Conservation (phyloP, 352 stramenopile genomes). For the Globisporangium nodosum region DNA sequence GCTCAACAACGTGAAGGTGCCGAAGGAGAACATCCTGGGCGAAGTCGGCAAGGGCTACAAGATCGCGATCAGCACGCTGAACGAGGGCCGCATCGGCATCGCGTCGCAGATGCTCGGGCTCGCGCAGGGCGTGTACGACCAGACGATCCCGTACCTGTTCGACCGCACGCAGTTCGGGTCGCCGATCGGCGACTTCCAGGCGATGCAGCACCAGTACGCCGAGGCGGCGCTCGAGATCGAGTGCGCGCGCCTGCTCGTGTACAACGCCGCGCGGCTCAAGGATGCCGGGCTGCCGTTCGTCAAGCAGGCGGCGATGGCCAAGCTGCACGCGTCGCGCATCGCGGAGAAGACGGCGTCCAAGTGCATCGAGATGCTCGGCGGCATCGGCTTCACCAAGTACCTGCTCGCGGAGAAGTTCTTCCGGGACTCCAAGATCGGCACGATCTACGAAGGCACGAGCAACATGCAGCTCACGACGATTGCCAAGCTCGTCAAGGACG, state of each 20-base stretch:
- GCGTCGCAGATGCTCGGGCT: slow-evolving; percentile 96
- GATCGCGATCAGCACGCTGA: slow-evolving; percentile 97
- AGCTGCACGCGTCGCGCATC: slow-evolving; percentile 93
- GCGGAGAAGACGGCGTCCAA: slow-evolving; percentile 94
- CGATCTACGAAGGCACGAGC: slow-evolving; percentile 97
- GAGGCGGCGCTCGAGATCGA: slow-evolving; percentile 95
- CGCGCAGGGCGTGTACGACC: slow-evolving; percentile 94
- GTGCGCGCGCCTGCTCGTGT: slow-evolving; percentile 88
- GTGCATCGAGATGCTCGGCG: slow-evolving; percentile 94
- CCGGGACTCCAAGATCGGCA: slow-evolving; percentile 96
- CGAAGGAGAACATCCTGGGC: slow-evolving; percentile 90
- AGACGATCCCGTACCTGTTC: slow-evolving; percentile 94
- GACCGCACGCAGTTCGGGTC: slow-evolving; percentile 94
- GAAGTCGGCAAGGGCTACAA: slow-evolving; percentile 94
- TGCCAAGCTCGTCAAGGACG: slow-evolving; percentile 85
- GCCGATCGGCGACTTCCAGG: slow-evolving; percentile 93
- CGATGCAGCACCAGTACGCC: slow-evolving; percentile 96
- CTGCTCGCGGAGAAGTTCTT: slow-evolving; percentile 95
- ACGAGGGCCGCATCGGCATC: slow-evolving; percentile 96
- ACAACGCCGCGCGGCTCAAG: slow-evolving; percentile 94
- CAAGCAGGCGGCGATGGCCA: slow-evolving; percentile 97
- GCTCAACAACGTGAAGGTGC: slow-evolving; percentile 94
- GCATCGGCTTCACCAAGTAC: slow-evolving; percentile 95
- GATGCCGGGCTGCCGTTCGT: slow-evolving; percentile 93
- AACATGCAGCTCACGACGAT: slow-evolving; percentile 97